Conservation (phyloP, 202 grass and related monocot genomes). For the Setaria viridis region DNA sequence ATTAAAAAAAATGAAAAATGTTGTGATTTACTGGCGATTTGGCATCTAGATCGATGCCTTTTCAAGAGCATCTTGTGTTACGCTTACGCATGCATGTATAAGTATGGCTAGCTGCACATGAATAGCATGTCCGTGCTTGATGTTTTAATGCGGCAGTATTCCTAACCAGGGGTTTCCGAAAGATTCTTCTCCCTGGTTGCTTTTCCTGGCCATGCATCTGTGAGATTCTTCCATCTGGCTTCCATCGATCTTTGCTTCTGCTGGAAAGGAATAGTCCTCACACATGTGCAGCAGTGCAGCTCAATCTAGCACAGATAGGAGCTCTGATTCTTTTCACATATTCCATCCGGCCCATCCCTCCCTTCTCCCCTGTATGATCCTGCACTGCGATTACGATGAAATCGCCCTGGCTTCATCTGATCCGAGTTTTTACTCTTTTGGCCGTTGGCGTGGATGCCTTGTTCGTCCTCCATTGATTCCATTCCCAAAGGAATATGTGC, state of each 20-base stretch:
- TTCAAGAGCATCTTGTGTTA: slow-evolving; percentile 16
- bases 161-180: slow-evolving; percentile 48
- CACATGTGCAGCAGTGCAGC: slow-evolving; percentile 27
- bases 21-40: slow-evolving; percentile 3
- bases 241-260: slow-evolving; percentile 63
- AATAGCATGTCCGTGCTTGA: slow-evolving; percentile 23
- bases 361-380: not conserved
- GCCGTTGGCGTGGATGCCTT: not conserved
- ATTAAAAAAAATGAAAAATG: not conserved
- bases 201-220: slow-evolving; percentile 57
- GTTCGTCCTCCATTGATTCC: slow-evolving; percentile 42
- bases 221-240: slow-evolving; percentile 51
- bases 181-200: slow-evolving; percentile 51
- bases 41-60: not conserved
- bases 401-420: slow-evolving; percentile 1
- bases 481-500: slow-evolving; percentile 42
- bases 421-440: not conserved
- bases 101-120: slow-evolving; percentile 23
- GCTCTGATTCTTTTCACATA: slow-evolving; percentile 16
- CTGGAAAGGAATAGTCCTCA: slow-evolving; percentile 56
- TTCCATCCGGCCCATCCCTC: not conserved
- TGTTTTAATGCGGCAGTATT: slow-evolving; percentile 49
- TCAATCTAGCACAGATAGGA: not conserved
- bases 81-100: not conserved
- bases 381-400: not conserved